Base-by-base conservation (phyloP, 257 asterid genomes). In the Gentiana macrophylla region DNA sequence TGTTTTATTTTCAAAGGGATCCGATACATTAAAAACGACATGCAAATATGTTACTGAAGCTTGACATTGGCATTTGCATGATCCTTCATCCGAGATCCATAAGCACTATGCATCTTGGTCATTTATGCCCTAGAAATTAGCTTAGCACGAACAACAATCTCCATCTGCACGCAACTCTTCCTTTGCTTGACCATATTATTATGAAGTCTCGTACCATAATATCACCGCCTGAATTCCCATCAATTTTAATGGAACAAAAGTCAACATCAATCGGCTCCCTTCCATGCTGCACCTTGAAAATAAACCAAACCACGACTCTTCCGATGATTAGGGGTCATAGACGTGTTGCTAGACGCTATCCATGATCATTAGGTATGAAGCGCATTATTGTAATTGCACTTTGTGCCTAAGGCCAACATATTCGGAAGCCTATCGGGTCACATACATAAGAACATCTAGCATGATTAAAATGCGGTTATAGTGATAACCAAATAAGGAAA, bases 101-200 rank as follows among this genome's bases (percentile, higher is more conserved):
- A 79, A 13, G 72, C 61, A 55, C 66, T 81, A 54, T 72, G 81
- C 77, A 86, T 66, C 36, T 68, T 76, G 57, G 70, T 47, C 38
- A 79, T 65, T 67, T 82, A 81, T 6, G 78, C 74, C 67, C 84
- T 70, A 0, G 79, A 82, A 51, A 86, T 65, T 53, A 76, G 71
- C 72, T 79, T 90, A 8, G 86, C 93, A 43, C 84, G 88, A 71
- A 89, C 83, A 61, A 80, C 97, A 67, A 79, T 66, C 80, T 86
- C 94, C 77, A 84, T 52, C 12, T 67, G 82, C 64, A n/a, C 81
- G 92, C 74, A 79, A 67, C 66, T 84, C 92, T 69, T 84, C 89
- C 51, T 81, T 64, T 81, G 89, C 70, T 86, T 86, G 37, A 73
- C 68, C 57, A 84, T 62, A 8, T 67, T 62, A 8, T 67, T 62